Base-by-base conservation (phyloP, 192 early-diverging fungal species). In the Gryganskiella cystojenkinii region DNA sequence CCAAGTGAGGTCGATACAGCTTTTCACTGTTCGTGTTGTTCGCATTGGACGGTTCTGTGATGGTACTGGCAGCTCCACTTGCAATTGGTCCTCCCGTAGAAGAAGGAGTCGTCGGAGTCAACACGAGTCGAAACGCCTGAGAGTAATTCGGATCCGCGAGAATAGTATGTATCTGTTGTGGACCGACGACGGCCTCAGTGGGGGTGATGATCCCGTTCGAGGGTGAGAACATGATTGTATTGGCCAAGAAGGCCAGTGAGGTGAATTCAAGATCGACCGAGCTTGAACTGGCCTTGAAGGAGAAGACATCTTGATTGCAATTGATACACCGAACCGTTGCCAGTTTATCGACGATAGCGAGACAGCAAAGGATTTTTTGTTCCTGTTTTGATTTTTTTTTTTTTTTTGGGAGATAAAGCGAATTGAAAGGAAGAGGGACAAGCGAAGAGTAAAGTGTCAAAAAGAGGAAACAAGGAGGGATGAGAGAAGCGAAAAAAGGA, bases 301-400 rank as follows among this genome's bases (percentile, higher is more conserved):
- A 64, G 35, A 68, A 78, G 11, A 78, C 61, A 20, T 64, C 66
- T n/a, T 63, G 34, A 51, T 69, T 56, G 37, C 74, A 78, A 34
- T 78, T 78, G 43, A 56, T 27, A 47, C 74, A 78, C 34, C 50
- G 66, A 1, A 64, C 66, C 3, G 67, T 69, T 19, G 61, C 66
- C 19, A 59, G 50, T 30, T 64, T 61, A 28, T 68, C 61, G 20
- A 66, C 62, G 68, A 78, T 78, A 46, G 74, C 68, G 50, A 78
- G 66, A 30, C 44, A 45, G 56, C 74, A 78, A 3, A 78, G 67
- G 27, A 78, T 78, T 64, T 78, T 78, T 69, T 78, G 74, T 31
- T 78, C 74, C 74, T 78, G 50, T 30, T 57, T 11, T 24, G 31
- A 22, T 57, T 25, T 14, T n/a, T n/a, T n/a, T n/a, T n/a, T n/a